Base-by-base conservation (phyloP, 768 basidiomycete species). In the Obba rivulosa region DNA sequence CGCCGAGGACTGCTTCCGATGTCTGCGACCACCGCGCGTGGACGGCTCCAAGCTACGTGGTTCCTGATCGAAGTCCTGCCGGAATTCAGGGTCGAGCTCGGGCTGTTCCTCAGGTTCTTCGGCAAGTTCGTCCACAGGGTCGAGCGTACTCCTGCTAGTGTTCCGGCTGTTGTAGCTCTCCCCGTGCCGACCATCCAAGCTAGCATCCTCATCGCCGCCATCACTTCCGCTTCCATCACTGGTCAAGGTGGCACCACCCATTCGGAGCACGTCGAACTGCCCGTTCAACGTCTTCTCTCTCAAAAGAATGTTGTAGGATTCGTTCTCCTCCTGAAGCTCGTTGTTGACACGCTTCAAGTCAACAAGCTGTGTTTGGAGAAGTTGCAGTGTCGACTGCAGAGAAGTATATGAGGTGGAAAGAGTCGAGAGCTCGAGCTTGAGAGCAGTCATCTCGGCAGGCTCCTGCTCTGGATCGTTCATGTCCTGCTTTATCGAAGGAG, bases 241-340 rank as follows among this genome's bases (percentile, higher is more conserved):
- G 28, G 86, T 82, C 80, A 57, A 56, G 20, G 52, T 41, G 17
- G 48, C 56, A 20, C 37, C 58, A 34, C 60, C 60, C 62, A 62
- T 62, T 45, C 74, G 81, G 63, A 83, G 71, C 53, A 89, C 69
- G 62, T 91, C 85, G 62, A 87, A 90, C 57, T 89, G 87, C 3
- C 95, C 95, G 55, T 77, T 92, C 38, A 98, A 66, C 0, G 96
- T 97, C 71, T 80, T 85, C 69, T 98, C 94, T 52, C 90, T 76
- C 21, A 98, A 70, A 34, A 99, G 76, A 53, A 94, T 90, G 78
- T 95, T 92, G 70, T 92, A 99, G 43, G 89, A 89, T 67, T 96
- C 93, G 65, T 97, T 99, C 58, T 98, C 94, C 66, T 98, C 93
- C 66, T 93, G 91, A 35, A 92, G 66, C 54, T 86, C 81, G 54